Evolutionary conservation across 768 basidiomycete genomes (phyloP), one percentile per base, ranked within the genome.

Genomic region (Lanmaoa pseudosensibilis): DNA sequence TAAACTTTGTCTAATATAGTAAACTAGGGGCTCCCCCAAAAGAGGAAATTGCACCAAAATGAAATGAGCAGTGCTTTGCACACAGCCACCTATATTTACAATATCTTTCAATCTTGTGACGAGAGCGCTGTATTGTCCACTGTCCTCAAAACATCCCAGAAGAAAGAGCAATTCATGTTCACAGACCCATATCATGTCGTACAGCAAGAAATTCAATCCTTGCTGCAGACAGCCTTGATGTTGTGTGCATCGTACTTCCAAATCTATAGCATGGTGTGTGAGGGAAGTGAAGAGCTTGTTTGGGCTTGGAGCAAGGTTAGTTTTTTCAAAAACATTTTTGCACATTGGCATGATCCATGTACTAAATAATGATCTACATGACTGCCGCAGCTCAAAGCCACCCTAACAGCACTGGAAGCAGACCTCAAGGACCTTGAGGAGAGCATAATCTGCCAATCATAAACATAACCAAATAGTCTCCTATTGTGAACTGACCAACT

Each of bases 341-440:
- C 37, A 13, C 25, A 38, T 34, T 3, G 27, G 5, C 11, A 27
- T 27, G 39, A 9, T 21, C n/a, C 33, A 4, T 18, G 16, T 54
- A 18, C 38, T 50, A 33, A 49, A 38, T 11, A 6, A 9, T 7
- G 36, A n/a, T 33, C 19, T n/a, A n/a, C 10, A 21, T 5, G 19
- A 16, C 30, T 33, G 7, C 30, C 16, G 5, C 69, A 92, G 88
- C 75, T 97, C 51, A 86, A 85, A 70, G 86, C 85, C 0, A 89
- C 89, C 2, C 79, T 98, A 10, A 80, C 84, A 1, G 75, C 87
- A 2, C 75, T 98, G 27, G 91, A 94, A 67, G 88, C 88, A 0
- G 95, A 98, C 74, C 69, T 96, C 23, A 92, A 94, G 57, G 94
- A 94, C 69, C 74, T 98, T n/a, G 94, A 97, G 48, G 92, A 93